Conservation (phyloP, 768 basidiomycete genomes). For the Gelatoporia subvermispora region DNA sequence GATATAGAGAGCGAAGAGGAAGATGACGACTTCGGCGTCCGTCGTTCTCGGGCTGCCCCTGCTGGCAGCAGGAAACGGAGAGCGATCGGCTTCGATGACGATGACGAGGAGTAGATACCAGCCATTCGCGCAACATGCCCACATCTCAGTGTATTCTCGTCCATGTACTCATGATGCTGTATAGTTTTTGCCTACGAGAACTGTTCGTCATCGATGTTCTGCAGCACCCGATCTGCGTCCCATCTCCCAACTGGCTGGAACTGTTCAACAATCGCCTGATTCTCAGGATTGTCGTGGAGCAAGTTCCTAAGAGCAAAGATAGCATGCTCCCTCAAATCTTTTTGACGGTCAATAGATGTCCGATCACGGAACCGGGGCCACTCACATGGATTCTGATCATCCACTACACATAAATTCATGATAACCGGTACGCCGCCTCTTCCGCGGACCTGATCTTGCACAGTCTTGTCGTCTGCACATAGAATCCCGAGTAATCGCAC, state of each 20-base stretch:
- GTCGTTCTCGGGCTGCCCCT: slow-evolving; percentile 45
- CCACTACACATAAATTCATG: slow-evolving; percentile 85
- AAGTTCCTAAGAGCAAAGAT: slow-evolving; percentile 80
- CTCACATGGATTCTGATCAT: slow-evolving; percentile 91
- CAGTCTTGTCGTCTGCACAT: slow-evolving; percentile 53
- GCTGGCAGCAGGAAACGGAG: slow-evolving; percentile 48
- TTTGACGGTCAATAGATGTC: neutral
- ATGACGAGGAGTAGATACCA: slow-evolving; percentile 48
- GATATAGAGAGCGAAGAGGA: slow-evolving; percentile 76
- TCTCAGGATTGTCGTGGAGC: slow-evolving; percentile 69
- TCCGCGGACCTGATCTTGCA: slow-evolving; percentile 70
- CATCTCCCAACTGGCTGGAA: slow-evolving; percentile 61
- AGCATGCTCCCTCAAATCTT: slow-evolving; percentile 90
- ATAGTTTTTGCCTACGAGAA: too few species aligned
- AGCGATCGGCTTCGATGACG: slow-evolving; percentile 56
- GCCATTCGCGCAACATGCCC: too few species aligned
- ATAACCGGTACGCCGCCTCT: slow-evolving; percentile 76
- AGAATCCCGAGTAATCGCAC: slow-evolving; percentile 84
- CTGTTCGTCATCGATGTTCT: slow-evolving; percentile 27
- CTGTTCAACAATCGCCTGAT: slow-evolving; percentile 73
- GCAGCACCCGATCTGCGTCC: slow-evolving; percentile 52
- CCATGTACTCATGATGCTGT: too few species aligned
- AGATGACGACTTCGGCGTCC: slow-evolving; percentile 65
- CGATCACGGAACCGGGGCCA: slow-evolving; percentile 14
- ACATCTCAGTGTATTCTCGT: too few species aligned